Evolutionary conservation across 306 rosid species (phyloP).

Genomic region (Luffa aegyptiaca): DNA sequence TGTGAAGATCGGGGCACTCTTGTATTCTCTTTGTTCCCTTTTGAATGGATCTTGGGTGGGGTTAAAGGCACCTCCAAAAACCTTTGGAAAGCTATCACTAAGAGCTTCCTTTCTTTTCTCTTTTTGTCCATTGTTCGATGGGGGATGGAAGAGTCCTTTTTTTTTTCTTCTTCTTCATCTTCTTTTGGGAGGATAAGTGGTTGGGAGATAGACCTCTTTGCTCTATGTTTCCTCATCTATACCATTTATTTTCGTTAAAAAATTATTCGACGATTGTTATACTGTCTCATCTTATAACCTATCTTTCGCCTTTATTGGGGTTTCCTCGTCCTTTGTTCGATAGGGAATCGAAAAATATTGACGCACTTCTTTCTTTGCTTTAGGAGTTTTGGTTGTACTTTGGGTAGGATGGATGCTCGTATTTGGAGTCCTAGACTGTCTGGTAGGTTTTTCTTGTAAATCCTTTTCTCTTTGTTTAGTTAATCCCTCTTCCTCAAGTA

Average conservation of each 20-base stretch:
- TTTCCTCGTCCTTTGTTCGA: no score
- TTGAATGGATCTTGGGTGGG: no score
- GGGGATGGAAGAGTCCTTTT: no score
- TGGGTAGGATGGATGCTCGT: not conserved
- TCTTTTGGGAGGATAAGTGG: not conserved
- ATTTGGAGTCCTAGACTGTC: not conserved
- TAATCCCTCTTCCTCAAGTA: not conserved
- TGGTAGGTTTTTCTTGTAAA: not conserved
- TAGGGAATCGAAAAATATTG: no score
- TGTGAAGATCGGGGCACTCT: not conserved
- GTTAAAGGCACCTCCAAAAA: not conserved
- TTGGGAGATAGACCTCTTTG: not conserved
- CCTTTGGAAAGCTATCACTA: no score
- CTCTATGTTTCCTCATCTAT: not conserved
- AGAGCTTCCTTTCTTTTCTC: not conserved
- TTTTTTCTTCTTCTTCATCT: no score
- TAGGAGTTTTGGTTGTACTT: no score
- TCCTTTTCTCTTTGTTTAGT: not conserved
- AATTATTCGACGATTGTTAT: not conserved
- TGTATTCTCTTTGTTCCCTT: not conserved
- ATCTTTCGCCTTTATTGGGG: no score
- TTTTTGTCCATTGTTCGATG: no score
- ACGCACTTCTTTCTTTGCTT: no score
- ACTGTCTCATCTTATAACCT: not conserved
- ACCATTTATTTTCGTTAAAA: not conserved